Base-by-base conservation (phyloP, 2,329 filamentous ascomycete genomes). In the Cercospora janseana region DNA sequence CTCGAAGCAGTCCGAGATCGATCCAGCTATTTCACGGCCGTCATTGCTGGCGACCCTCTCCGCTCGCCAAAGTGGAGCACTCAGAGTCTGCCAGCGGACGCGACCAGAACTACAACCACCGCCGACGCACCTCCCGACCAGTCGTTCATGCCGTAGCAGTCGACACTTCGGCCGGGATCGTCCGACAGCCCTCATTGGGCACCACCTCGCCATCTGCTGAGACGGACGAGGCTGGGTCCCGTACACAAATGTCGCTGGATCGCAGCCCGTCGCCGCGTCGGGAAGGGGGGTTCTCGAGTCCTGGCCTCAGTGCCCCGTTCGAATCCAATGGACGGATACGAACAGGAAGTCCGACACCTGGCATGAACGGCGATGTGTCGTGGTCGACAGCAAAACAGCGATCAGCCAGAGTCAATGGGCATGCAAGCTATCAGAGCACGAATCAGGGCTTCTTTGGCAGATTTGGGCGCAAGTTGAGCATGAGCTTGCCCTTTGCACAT, bases 341-440 rank as follows among this genome's bases (percentile, higher is more conserved):
- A 59, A 81, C 82, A 28, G 89, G 87, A 15, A 60, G 73, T 71
- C 64, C 78, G 70, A 67, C 71, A 26, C 80, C 77, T 67, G 78
- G 79, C 53, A 76, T 75, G 31, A 51, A 53, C 24, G 57, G 48
- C 46, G 72, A 75, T 29, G 83, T 87, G 42, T 85, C 86, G 16
- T 96, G 90, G 90, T 87, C 90, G 51, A 85, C 86, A 6, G 84
- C 88, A 46, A 88, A 88, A 70, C 83, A 85, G 59, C 86, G 85
- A 66, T 89, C 83, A 64, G 80, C 84, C 47, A 82, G 85, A 51
- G 79, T 87, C 52, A 82, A 83, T 66, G 58, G 85, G 51, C 89
- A 90, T 66, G 83, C 88, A 6, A 86, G 86, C 29, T 93, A 66
- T 89, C 70, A 83, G 83, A 55, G 90, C 85, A 7, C 83, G 86